These are phyloP conservation scores for Laburnicola sp. DNA, from an alignment of 2,329 filamentous ascomycete species.

Conservation along the genomic window DNA sequence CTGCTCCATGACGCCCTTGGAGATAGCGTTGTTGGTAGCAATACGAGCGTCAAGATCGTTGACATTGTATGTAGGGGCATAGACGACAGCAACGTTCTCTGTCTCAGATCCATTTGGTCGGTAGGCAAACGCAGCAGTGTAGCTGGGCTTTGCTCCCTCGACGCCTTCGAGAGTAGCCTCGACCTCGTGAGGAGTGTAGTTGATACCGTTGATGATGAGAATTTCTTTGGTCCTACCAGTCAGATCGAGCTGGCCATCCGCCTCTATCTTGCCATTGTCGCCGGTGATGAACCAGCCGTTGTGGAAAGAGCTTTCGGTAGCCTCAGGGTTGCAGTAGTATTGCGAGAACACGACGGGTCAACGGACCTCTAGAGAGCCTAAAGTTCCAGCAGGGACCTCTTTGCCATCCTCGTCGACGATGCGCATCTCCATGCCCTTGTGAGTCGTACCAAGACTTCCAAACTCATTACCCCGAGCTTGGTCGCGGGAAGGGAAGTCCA, in stretches of 20 bases:
- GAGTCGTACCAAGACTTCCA: slow-evolving; percentile 46
- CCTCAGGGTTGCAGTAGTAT: slow-evolving; percentile 39
- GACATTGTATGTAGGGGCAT: neutral
- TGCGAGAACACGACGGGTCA: slow-evolving; percentile 47
- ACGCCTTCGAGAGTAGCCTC: slow-evolving; percentile 26
- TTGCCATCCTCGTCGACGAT: slow-evolving; percentile 26
- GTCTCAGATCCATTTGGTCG: neutral
- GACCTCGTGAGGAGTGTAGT: slow-evolving; percentile 25
- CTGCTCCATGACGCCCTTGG: neutral
- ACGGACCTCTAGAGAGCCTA: slow-evolving; percentile 29
- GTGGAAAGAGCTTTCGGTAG: slow-evolving; percentile 26
- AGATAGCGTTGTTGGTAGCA: neutral
- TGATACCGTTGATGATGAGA: slow-evolving; percentile 35
- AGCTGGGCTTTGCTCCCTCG: slow-evolving; percentile 11
- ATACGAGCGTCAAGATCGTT: neutral
- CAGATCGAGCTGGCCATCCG: slow-evolving; percentile 21
- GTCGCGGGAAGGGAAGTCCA: slow-evolving; percentile 49
- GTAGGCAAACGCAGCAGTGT: slow-evolving; percentile 1
- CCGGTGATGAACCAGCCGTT: slow-evolving; percentile 34
- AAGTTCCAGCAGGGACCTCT: slow-evolving; percentile 11
- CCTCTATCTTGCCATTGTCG: slow-evolving; percentile 29
- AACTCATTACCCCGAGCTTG: slow-evolving; percentile 30
- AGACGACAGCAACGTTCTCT: neutral
- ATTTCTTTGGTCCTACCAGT: slow-evolving; percentile 30
- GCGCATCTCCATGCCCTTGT: slow-evolving; percentile 48